Conservation (phyloP, 139 green algal species). For the Chlorella vulgaris region DNA sequence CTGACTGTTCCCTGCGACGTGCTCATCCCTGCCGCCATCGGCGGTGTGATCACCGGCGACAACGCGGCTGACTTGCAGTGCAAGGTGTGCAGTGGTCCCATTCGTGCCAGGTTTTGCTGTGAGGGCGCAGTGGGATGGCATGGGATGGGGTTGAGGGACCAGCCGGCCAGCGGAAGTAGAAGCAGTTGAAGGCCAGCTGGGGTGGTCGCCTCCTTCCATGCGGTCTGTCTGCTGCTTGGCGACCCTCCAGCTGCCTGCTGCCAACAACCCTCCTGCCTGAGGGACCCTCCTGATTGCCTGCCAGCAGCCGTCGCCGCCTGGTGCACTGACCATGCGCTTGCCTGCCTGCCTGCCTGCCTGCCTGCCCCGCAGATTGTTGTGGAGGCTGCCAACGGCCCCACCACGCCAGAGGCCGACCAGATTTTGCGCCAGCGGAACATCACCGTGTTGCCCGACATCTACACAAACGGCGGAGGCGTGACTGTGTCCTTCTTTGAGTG, state of each 20-base stretch:
- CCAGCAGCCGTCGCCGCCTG: no score
- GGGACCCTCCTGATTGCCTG: no score
- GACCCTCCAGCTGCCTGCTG: no score
- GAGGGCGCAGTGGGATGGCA: slow-evolving; percentile 37
- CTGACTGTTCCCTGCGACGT: slow-evolving; percentile 85
- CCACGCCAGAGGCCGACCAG: slow-evolving; percentile 69
- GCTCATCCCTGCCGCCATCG: slow-evolving; percentile 89
- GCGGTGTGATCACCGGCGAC: slow-evolving; percentile 65
- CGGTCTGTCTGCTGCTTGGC: no score
- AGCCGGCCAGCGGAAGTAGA: no score
- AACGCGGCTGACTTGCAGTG: slow-evolving; percentile 29
- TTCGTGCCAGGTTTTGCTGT: neutral
- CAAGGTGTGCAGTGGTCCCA: slow-evolving; percentile 1
- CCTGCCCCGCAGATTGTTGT: slow-evolving; percentile 60
- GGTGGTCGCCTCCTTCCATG: no score
- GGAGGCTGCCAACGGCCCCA: slow-evolving; percentile 92
- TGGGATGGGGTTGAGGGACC: no score
- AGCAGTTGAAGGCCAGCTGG: no score
- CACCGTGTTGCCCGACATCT: slow-evolving; percentile 64
- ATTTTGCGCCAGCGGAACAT: slow-evolving; percentile 57
- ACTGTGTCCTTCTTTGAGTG: slow-evolving; percentile 87
- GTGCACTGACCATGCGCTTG: no score
- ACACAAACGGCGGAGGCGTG: slow-evolving; percentile 62
- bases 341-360: neutral
- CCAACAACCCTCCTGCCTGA: no score